phyloP scores from a whole-genome alignment of 2,329 filamentous ascomycete species.

The Aplosporella prunicola region DNA sequence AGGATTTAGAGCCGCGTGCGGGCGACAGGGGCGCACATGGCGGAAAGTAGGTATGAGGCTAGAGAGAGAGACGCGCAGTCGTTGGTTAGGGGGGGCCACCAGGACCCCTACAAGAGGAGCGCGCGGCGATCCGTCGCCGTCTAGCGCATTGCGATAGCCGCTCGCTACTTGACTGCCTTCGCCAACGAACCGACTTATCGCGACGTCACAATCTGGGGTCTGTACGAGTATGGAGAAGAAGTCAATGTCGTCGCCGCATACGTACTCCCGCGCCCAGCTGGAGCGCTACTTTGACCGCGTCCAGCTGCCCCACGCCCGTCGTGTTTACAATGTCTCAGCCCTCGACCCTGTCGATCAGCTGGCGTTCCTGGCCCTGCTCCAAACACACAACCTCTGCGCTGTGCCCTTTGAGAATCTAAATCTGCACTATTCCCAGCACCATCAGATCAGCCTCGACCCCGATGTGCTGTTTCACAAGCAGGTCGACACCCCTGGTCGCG shows the following conservation, averaged over 20 bases:
- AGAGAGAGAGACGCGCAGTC: not conserved
- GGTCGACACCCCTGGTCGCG: constrained; percentile 37
- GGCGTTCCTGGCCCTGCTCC: constrained; percentile 22
- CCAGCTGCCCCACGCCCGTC: constrained; percentile 19
- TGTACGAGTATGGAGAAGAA: too few relatives aligned
- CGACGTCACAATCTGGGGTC: too few relatives aligned
- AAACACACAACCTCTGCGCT: constrained; percentile 34
- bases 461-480: constrained; percentile 46
- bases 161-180: too few relatives aligned
- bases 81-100: not conserved
- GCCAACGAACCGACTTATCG: too few relatives aligned
- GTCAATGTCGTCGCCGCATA: too few relatives aligned
- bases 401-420: constrained; percentile 50
- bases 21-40: constrained; percentile 1
- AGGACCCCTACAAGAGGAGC: too few relatives aligned
- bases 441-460: constrained; percentile 39
- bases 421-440: constrained; percentile 38
- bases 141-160: too few relatives aligned
- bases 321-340: constrained; percentile 18
- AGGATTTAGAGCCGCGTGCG: constrained; percentile 1
- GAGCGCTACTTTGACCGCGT: constrained; percentile 28
- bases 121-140: too few relatives aligned
- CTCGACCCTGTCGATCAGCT: constrained; percentile 19
- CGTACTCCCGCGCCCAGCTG: constrained; percentile 23
- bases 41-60: not conserved